These are phyloP conservation scores for Aureobasidium zeae DNA, from an alignment of 2,329 filamentous ascomycete species.

Conservation along the genomic window DNA sequence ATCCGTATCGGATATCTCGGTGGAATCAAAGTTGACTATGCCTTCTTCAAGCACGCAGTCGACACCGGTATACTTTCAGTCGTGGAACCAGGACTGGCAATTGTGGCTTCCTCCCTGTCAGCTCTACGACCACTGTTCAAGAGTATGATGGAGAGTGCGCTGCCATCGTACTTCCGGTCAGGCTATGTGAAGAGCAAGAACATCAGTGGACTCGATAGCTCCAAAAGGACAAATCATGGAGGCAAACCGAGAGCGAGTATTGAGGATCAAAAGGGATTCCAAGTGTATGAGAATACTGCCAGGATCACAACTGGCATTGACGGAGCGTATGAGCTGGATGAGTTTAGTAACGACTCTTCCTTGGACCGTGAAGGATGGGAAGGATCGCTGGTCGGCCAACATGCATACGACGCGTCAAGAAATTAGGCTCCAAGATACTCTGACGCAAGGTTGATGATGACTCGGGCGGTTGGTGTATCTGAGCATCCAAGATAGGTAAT, in stretches of 20 bases:
- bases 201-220: neutral
- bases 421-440: slow-evolving; percentile 1
- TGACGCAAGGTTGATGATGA: slow-evolving; percentile 12
- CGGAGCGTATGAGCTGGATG: slow-evolving; percentile 6
- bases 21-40: neutral
- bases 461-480: slow-evolving; percentile 1
- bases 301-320: neutral
- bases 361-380: neutral
- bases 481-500: neutral
- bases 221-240: neutral
- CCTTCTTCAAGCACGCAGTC: slow-evolving; percentile 13
- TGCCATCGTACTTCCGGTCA: neutral
- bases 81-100: slow-evolving; percentile 21
- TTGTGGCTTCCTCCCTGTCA: slow-evolving; percentile 20
- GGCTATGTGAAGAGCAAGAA: slow-evolving; percentile 5
- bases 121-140: slow-evolving; percentile 22
- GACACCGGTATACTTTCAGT: slow-evolving; percentile 18
- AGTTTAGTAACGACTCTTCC: neutral
- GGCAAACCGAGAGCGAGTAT: neutral
- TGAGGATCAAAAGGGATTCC: slow-evolving; percentile 10
- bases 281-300: slow-evolving; percentile 9
- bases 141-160: slow-evolving; percentile 1
- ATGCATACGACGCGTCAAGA: slow-evolving; percentile 6
- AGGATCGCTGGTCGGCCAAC: slow-evolving; percentile 9
- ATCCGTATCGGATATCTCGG: slow-evolving; percentile 16